phyloP scores from a whole-genome alignment of 306 rosid genomes.

The Arachis stenosperma region DNA sequence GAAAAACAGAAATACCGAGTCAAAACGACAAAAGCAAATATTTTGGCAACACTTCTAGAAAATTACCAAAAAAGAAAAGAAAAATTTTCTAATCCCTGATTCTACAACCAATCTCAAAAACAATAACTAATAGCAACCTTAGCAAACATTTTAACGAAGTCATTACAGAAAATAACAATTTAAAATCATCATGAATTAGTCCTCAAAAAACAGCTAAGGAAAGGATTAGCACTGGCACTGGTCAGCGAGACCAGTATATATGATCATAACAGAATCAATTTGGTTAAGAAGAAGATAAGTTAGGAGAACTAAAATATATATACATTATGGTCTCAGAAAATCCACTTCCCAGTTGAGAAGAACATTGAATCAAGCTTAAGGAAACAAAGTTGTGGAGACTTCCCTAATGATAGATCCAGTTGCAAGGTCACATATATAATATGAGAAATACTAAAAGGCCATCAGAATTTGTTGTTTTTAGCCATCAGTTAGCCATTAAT shows the following conservation, averaged over 20 bases:
- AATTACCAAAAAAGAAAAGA: too few relatives aligned
- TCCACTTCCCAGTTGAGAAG: constrained; percentile 67
- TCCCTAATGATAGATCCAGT: constrained; percentile 44
- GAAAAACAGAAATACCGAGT: too few relatives aligned
- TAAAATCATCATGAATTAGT: neutral
- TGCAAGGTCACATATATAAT: constrained; percentile 46
- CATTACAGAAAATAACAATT: neutral
- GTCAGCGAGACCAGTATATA: neutral
- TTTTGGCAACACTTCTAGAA: too few relatives aligned
- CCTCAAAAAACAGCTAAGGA: neutral
- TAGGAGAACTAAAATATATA: constrained; percentile 41
- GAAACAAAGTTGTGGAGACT: constrained; percentile 54
- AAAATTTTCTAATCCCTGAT: too few relatives aligned
- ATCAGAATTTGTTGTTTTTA: too few relatives aligned
- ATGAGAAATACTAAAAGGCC: too few relatives aligned
- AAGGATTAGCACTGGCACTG: neutral
- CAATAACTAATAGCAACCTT: neutral
- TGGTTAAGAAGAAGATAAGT: constrained; percentile 14
- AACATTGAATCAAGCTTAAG: constrained; percentile 51
- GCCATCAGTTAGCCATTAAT: too few relatives aligned
- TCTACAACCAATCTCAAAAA: too few relatives aligned
- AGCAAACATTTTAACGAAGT: neutral
- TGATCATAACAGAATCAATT: neutral
- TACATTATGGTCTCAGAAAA: constrained; percentile 52
- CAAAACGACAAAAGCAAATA: too few relatives aligned